Percentiles rank a stretch among this genome's conserved stretches.
phyloP scores from a whole-genome alignment of 768 basidiomycete species.

The Suillus luteus region DNA sequence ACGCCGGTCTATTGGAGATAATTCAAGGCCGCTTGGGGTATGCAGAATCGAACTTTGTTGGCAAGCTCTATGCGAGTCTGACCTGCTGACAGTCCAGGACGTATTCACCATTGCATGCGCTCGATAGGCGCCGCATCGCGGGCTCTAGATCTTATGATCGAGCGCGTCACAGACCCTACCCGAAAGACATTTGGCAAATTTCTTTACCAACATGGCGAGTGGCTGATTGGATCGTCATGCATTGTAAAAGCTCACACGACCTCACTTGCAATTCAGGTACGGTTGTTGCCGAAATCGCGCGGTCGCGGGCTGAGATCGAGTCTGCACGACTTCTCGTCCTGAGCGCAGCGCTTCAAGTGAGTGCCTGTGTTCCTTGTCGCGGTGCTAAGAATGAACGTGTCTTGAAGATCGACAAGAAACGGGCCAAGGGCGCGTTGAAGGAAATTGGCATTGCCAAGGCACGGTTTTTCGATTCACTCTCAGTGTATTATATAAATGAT shows the following conservation, averaged over 20 bases:
- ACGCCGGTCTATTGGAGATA: conserved; percentile 50
- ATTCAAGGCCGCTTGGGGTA: conserved; percentile 96
- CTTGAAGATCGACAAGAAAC: conserved; percentile 79
- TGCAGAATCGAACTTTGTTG: conserved; percentile 19
- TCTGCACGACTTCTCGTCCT: conserved; percentile 83
- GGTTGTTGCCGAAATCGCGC: conserved; percentile 88
- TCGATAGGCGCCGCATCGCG: conserved; percentile 87
- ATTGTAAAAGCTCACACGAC: neutral
- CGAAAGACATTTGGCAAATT: conserved; percentile 95
- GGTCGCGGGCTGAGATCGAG: conserved; percentile 93
- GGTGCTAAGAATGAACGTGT: neutral
- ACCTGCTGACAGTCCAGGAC: conserved; percentile 67
- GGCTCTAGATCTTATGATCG: conserved; percentile 85
- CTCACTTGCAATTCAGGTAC: conserved; percentile 54
- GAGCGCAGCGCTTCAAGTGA: conserved; percentile 84
- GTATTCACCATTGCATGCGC: conserved; percentile 98
- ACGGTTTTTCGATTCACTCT: conserved; percentile 16
- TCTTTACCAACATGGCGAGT: conserved; percentile 84
- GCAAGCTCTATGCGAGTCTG: conserved; percentile 9
- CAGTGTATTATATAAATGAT: neutral
- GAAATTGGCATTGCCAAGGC: conserved; percentile 99
- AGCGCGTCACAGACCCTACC: conserved; percentile 87
- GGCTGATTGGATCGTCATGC: neutral
- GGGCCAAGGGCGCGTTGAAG: conserved; percentile 93
- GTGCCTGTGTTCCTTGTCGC: conserved; percentile 10